Evolutionary conservation across 2,329 filamentous ascomycete genomes (phyloP), one percentile per base, ranked within the genome.

Genomic region (Aspergillus fumigatiaffinis): DNA sequence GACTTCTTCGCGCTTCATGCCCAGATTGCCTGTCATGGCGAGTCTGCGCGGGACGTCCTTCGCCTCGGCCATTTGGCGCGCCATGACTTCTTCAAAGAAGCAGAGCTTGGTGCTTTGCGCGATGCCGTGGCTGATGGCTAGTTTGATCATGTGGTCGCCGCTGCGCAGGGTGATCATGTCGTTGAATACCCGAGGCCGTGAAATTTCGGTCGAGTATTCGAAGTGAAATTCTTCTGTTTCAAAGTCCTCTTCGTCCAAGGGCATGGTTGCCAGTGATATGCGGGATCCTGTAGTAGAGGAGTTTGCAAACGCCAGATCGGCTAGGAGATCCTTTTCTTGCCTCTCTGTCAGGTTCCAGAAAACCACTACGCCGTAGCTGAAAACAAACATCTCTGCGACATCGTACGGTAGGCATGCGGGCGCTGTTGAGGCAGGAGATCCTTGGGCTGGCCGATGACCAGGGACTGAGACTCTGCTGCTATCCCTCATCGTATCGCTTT

Each of bases 161-260:
- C 91, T 95, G 61, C 95, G 84, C 48, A 99, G 79, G 0, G 94
- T 99, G 67, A 99, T 97, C 94, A 99, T 99, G 74, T 99, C 94
- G 76, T 99, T 97, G 79, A 95, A 99, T 29, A 99, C 90, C 56
- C 94, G 85, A 4, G 94, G 94, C 51, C 92, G 85, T 60, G 92
- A 88, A 35, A 94, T 91, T 57, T 91, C 84, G 0, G 86, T 84
- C 67, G 91, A 96, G 79, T 99, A 99, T 74, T 97, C 92, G 71
- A 99, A 99, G 71, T 99, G 93, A 68, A 99, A 97, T 71, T 97
- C 93, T 71, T 99, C 94, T 0, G 90, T 99, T 77, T 99, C 94
- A 65, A 95, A 96, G 70, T 97, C 92, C 63, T 88, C 88, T 73
- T 97, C 91, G 55, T 90, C 86, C 23, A 96, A 80, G 0, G 92